Base-by-base conservation (phyloP, 176 grass and related monocot species). In the Oryza nivara region DNA sequence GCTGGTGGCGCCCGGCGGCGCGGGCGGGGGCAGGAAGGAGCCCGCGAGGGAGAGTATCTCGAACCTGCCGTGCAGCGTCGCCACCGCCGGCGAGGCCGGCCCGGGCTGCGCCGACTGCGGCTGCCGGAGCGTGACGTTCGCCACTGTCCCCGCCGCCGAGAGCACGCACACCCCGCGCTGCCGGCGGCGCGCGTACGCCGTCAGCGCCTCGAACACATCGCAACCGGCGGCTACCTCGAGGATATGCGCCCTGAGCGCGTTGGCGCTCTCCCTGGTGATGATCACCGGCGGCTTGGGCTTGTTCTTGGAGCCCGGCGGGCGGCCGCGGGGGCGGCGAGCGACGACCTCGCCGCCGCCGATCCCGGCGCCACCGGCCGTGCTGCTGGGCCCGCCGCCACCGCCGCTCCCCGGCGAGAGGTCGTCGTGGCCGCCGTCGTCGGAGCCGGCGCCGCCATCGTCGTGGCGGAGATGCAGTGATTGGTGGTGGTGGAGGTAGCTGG, bases 271-370 rank as follows among this genome's bases (percentile, higher is more conserved):
- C 38, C 97, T 78, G 20, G 93, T 99, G 75, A 99, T 96, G 91
- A 99, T 99, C 80, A 99, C 93, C 10, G 97, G 97, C 3, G 97
- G 92, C 80, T 94, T 99, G 11, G 93, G 97, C 87, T 96, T 99
- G 93, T 99, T 99, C 88, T 96, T 99, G 43, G 97, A 99, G 1
- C 97, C 97, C 15, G 89, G 67, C 0, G 97, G 97, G 1, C 96
- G 92, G 68, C 97, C 97, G 6, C 97, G 91, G 1, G 96, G 97
- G 1, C 97, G 91, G 19, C 93, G 89, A 0, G 46, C 87, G 11
- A 88, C 89, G 61, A 89, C 14, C 23, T 92, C 88, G 3, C 89
- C 85, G 9, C 82, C 82, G 0, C 80, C 67, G 70, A 78, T 87
- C 32, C 85, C 89, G 5, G 76, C 40, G 16, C 76, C 86, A 0